Percentiles rank a stretch among this genome's conserved stretches.
These are phyloP conservation scores for Wallemia hederae DNA, from an alignment of 1,284 basidiomycete genomes.

Conservation along the genomic window DNA sequence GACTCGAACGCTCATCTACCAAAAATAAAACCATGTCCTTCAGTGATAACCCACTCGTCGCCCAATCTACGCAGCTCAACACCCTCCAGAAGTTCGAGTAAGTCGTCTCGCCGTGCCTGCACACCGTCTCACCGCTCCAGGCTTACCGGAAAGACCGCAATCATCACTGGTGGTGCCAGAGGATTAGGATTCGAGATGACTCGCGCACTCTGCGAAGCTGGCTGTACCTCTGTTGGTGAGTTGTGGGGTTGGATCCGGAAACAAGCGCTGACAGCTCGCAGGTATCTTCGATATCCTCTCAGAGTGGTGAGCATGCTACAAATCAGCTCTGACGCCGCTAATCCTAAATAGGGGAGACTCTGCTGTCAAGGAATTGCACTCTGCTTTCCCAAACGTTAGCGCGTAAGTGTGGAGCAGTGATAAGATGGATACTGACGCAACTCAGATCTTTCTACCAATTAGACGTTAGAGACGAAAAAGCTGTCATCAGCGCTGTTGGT, in stretches of 20 bases:
- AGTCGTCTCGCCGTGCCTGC: neutral
- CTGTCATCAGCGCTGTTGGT: neutral
- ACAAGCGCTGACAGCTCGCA: neutral
- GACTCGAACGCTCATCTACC: neutral
- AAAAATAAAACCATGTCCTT: neutral
- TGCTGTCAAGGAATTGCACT: neutral
- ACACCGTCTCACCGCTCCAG: neutral
- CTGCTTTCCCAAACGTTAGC: neutral
- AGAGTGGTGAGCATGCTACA: neutral
- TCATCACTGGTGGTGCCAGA: slow-evolving; percentile 19
- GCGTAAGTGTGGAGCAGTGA: neutral
- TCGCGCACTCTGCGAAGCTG: slow-evolving; percentile 16
- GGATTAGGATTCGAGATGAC: slow-evolving; percentile 24
- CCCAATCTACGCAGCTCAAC: neutral
- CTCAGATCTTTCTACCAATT: neutral
- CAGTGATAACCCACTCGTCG: neutral
- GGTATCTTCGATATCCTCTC: neutral
- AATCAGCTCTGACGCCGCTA: neutral
- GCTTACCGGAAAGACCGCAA: neutral
- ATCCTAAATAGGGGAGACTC: neutral
- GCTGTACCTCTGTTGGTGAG: slow-evolving; percentile 1
- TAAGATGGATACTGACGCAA: neutral
- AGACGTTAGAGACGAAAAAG: neutral
- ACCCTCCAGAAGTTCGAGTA: neutral
- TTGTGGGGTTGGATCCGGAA: neutral